Evolutionary conservation across 345 rosid species (phyloP), one percentile per base, ranked within the genome.

Genomic region (Luvunga scandens): DNA sequence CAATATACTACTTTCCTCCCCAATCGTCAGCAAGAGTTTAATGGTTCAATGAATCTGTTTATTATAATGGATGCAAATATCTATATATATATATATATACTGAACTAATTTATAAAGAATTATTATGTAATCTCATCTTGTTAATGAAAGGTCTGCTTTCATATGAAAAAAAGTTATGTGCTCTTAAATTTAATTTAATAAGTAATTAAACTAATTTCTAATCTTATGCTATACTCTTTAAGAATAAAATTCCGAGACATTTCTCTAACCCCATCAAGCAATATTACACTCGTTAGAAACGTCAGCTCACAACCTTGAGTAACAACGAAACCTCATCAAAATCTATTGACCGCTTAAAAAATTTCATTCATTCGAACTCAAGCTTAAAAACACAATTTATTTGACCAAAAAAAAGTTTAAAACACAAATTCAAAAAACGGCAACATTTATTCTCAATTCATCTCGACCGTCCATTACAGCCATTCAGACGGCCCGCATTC

Each of bases 401-500:
- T 55, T 21, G 9, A 71, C 65, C 6, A n/a, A n/a, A n/a, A 10
- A 25, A 60, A 4, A 25, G 7, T 5, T 4, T 5, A 2, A 5
- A 16, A 14, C n/a, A 64, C 39, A 31, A 30, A 28, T 28, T 53
- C 57, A 53, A 4, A 0, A 4, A 18, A 18, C 57, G 55, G 22
- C 6, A 0, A 27, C 28, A n/a, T 72, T 50, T 4, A 30, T 3
- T 50, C 22, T 14, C n/a, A 19, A 71, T 2, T 30, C 74, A 21
- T 24, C 50, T 57, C 6, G 0, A 33, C 75, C 75, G 65, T 72
- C 65, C 24, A 21, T 19, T 33, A 19, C 9, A 6, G 14, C 7
- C 42, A 8, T 81, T 81, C 84, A 48, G 10, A 76, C 69, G 82
- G 73, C 16, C 7, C 42, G 5, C 18, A 66, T 71, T 72, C 68